phyloP scores from a whole-genome alignment of 106 monocot species.

The Cymbidium sinense region DNA sequence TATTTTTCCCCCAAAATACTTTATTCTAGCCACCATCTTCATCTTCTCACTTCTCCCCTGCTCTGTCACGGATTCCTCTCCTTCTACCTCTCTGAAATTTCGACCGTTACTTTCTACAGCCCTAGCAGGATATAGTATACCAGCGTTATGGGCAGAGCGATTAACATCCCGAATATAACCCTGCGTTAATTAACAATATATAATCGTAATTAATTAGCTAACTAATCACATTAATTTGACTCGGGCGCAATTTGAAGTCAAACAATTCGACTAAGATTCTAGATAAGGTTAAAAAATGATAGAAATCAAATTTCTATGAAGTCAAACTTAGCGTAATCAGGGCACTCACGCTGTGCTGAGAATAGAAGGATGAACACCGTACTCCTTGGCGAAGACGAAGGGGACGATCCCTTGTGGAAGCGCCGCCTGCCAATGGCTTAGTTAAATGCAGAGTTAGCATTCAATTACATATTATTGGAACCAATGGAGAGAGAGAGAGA shows the following conservation, averaged over 20 bases:
- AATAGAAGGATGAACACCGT: conserved; percentile 84
- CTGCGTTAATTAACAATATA: conserved; percentile 12
- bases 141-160: conserved; percentile 71
- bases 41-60: neutral
- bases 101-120: conserved; percentile 17
- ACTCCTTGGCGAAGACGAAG: conserved; percentile 96
- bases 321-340: too few species aligned
- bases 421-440: conserved; percentile 50
- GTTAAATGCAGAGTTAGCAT: neutral
- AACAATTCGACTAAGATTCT: neutral
- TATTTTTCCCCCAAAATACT: neutral
- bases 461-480: neutral
- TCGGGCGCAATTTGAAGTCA: neutral
- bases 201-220: neutral
- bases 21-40: neutral
- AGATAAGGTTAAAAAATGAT: neutral
- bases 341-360: conserved; percentile 88
- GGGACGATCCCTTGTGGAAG: conserved; percentile 92
- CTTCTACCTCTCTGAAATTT: neutral
- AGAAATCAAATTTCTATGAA: too few species aligned
- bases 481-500: neutral
- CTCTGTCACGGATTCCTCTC: neutral
- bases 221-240: neutral
- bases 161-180: conserved; percentile 92
- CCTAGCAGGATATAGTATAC: conserved; percentile 75